Evolutionary conservation across 768 basidiomycete genomes (phyloP).

Genomic region (Lentinula aciculospora): DNA sequence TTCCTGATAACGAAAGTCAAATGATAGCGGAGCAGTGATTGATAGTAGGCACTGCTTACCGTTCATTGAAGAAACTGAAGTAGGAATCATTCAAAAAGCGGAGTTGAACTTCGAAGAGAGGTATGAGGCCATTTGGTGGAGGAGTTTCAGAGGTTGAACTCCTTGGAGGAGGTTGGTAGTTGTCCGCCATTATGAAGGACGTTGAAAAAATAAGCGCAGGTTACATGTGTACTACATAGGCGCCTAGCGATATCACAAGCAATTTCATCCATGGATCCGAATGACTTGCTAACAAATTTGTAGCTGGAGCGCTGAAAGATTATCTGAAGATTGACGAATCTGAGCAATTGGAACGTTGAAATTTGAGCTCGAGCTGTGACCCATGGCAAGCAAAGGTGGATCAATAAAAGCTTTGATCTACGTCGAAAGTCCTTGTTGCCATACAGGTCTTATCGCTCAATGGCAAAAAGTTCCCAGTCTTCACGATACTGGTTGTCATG

Average conservation of each 20-base stretch:
- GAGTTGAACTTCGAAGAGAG: constrained; percentile 70
- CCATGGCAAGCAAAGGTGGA: no score
- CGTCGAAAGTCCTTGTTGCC: no score
- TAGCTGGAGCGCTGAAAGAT: no score
- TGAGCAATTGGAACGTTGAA: no score
- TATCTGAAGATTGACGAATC: no score
- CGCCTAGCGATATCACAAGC: neutral
- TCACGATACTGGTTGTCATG: no score
- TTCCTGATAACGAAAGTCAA: constrained; percentile 39
- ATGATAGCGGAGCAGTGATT: constrained; percentile 10
- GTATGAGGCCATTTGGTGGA: constrained; percentile 45
- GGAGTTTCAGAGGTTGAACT: constrained; percentile 5
- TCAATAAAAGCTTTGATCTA: no score
- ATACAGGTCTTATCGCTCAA: no score
- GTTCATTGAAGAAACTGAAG: constrained; percentile 80
- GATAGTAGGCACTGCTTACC: constrained; percentile 40
- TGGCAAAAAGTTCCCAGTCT: no score
- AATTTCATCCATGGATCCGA: neutral
- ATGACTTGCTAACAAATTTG: no score
- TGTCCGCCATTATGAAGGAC: neutral
- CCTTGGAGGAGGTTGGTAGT: constrained; percentile 1
- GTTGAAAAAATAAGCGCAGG: neutral
- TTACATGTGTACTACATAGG: neutral
- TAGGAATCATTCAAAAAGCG: constrained; percentile 69
- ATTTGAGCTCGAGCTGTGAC: no score